phyloP scores from a whole-genome alignment of 768 basidiomycete species.

The Phanerodontia chrysosporium region DNA sequence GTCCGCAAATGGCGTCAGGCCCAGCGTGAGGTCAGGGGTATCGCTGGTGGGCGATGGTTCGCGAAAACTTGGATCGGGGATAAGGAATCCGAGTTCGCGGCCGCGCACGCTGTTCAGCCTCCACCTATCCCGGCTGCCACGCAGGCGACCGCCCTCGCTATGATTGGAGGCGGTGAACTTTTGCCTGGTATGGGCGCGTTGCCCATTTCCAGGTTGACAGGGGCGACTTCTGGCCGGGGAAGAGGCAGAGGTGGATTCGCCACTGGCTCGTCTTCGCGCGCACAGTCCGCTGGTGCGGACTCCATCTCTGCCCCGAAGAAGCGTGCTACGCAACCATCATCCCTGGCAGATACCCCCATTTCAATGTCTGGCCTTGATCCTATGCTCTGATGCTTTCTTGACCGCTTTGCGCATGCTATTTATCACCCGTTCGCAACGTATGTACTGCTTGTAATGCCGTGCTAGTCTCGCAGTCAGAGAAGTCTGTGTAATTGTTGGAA shows the following conservation, averaged over 20 bases:
- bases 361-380: conserved; percentile 1
- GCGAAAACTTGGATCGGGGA: conserved; percentile 79
- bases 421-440: neutral
- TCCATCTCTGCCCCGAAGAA: conserved; percentile 20
- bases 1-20: conserved; percentile 72
- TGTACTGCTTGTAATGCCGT: conserved; percentile 1
- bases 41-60: conserved; percentile 83
- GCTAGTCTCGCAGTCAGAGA: neutral
- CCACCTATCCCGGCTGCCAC: conserved; percentile 13
- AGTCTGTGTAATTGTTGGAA: conserved; percentile 1
- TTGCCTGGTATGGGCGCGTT: conserved; percentile 9
- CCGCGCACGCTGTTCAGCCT: conserved; percentile 15
- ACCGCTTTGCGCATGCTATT: neutral
- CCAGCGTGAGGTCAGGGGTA: conserved; percentile 74
- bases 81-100: conserved; percentile 67
- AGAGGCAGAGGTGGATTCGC: conserved; percentile 9
- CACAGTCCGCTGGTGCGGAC: conserved; percentile 20
- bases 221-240: conserved; percentile 4
- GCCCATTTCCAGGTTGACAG: conserved; percentile 19
- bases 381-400: neutral
- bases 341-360: conserved; percentile 8
- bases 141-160: conserved; percentile 8
- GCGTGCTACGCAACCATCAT: conserved; percentile 13
- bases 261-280: conserved; percentile 19
- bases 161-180: conserved; percentile 7